Evolutionary conservation across 805 yeast species (phyloP), one percentile per base, ranked within the genome.

Genomic region (Tetrapisispora nanseiensis): DNA sequence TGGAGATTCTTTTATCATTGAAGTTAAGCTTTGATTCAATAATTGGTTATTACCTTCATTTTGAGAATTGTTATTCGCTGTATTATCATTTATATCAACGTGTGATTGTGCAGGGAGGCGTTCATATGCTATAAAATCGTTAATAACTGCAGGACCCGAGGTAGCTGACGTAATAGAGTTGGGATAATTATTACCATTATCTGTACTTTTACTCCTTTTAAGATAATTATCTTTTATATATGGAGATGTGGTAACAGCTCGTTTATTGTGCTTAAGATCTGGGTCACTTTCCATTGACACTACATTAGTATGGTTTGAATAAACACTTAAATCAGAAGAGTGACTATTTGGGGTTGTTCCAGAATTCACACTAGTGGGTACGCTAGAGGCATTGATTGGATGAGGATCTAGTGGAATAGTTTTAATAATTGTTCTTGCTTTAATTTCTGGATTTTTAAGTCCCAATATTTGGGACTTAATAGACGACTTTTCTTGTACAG

Each of bases 391-490:
- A 47, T 58, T 61, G 30, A 84, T 84, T 5, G 95, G 95, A 41
- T 75, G 80, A 0, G 95, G 95, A 57, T 84, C 95, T 48, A 84
- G 64, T 2, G 95, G 95, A 50, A 84, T 80, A 0, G 89, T 84
- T 37, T 78, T 72, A 36, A 84, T 84, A 47, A 84, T 80, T 55
- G 73, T 76, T 48, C 92, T 69, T 1, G 90, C 92, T 37, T 80
- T 75, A 21, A 76, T 71, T 54, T 80, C 90, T 1, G 86, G 84
- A 55, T 81, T 73, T 31, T 70, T 65, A 5, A 76, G 70, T 41
- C 67, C 72, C 2, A 70, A 63, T 8, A 61, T 53, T 30, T 55
- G 62, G 32, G 42, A 49, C 33, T 31, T 18, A 18, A 9, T 6
- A 4, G 34, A 12, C 3, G 21, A 24, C 7, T 12, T 16, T 23